Conservation (phyloP, 108 stramenopile genomes). For the Halocafeteria seosinensis region DNA sequence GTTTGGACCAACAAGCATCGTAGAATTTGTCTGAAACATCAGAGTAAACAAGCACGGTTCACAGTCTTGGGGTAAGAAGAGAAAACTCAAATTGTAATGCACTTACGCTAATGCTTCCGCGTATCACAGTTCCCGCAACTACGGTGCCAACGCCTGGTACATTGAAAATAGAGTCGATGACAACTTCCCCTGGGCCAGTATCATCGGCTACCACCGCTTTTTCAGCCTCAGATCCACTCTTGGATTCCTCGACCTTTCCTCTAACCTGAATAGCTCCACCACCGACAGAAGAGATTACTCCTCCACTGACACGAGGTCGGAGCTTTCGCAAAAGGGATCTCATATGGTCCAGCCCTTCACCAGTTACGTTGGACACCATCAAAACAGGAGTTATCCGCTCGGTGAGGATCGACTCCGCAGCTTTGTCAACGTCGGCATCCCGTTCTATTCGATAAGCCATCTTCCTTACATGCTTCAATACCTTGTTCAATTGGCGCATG, state of each 20-base stretch:
- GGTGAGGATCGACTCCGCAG: conserved; percentile 63
- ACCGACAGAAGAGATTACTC: not conserved
- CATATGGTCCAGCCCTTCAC: conserved; percentile 72
- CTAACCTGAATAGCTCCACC: not conserved
- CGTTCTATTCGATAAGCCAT: conserved; percentile 25
- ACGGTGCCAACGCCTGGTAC: conserved; percentile 44
- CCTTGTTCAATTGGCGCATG: conserved; percentile 49
- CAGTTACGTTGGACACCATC: conserved; percentile 83
- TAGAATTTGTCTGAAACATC: no score
- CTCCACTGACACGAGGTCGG: conserved; percentile 7
- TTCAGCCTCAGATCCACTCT: not conserved
- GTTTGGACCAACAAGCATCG: conserved; percentile 35
- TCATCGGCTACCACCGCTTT: not conserved
- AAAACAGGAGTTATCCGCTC: conserved; percentile 78
- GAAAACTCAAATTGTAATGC: no score
- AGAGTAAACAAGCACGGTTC: no score
- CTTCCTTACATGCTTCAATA: conserved; percentile 18
- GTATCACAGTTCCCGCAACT: conserved; percentile 37
- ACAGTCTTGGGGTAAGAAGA: no score
- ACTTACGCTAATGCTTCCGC: conserved; percentile 24
- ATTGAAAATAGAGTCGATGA: conserved; percentile 45
- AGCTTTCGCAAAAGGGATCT: conserved; percentile 59
- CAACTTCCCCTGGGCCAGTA: not conserved
- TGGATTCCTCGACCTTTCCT: not conserved
- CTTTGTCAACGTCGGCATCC: conserved; percentile 42